Evolutionary conservation across 805 yeast genomes (phyloP).

Genomic region (Tetrapisispora fleetii): DNA sequence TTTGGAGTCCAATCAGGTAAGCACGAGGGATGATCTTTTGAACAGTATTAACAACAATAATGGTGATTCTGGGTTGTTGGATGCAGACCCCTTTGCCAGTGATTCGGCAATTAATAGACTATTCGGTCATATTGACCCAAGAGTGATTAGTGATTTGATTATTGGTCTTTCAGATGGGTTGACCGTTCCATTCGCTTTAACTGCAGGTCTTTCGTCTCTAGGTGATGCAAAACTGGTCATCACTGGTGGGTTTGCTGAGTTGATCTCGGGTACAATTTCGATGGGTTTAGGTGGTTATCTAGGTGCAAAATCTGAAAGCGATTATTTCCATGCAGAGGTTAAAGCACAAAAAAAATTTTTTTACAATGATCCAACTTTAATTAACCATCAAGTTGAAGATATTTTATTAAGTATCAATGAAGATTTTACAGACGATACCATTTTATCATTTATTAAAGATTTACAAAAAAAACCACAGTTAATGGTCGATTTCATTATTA

Average conservation of each 20-base stretch:
- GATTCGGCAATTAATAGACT: conserved; percentile 19
- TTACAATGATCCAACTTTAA: conserved; percentile 50
- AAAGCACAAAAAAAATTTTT: conserved; percentile 58
- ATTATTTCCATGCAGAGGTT: conserved; percentile 62
- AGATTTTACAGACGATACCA: conserved; percentile 53
- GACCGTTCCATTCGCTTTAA: conserved; percentile 93
- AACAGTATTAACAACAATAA: background rate
- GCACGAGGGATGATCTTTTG: background rate
- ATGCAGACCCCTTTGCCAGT: background rate
- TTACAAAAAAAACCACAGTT: conserved; percentile 66
- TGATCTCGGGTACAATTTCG: conserved; percentile 90
- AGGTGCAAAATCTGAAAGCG: conserved; percentile 83
- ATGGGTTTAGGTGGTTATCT: conserved; percentile 96
- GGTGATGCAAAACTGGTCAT: conserved; percentile 85
- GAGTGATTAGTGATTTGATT: conserved; percentile 85
- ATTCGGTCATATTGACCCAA: conserved; percentile 61
- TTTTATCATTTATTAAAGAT: conserved; percentile 62
- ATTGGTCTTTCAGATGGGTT: conserved; percentile 91
- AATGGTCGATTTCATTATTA: conserved; percentile 76
- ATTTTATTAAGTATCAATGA: conserved; percentile 59
- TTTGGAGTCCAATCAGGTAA: conserved; percentile 7
- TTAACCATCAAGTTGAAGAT: conserved; percentile 72
- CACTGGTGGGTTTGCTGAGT: conserved; percentile 95
- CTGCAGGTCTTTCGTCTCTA: conserved; percentile 85
- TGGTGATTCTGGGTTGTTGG: background rate